A percentile compares a stretch with the other conserved stretches of the same genome.
Evolutionary conservation across 306 rosid species (phyloP).

Genomic region (Alnus rubra): DNA sequence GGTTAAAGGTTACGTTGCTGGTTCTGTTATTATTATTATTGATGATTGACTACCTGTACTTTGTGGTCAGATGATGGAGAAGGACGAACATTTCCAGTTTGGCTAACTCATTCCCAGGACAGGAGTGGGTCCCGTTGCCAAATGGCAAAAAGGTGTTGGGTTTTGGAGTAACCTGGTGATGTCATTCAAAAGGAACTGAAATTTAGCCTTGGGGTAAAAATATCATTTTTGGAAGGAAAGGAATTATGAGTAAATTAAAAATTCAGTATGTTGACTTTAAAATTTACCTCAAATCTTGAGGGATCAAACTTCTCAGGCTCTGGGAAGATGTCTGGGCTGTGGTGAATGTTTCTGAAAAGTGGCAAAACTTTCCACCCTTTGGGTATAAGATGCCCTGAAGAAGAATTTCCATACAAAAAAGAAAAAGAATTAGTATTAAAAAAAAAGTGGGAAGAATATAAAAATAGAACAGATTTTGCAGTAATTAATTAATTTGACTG

Average conservation of each 20-base stretch:
- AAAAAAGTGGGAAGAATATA: not conserved
- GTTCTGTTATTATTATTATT: not conserved
- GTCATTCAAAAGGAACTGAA: slow-evolving; percentile 7
- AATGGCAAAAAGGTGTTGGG: slow-evolving; percentile 95
- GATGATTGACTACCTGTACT: slow-evolving; percentile 69
- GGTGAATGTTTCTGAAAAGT: slow-evolving; percentile 92
- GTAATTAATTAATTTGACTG: slow-evolving; percentile 8
- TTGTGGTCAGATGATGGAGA: slow-evolving; percentile 88
- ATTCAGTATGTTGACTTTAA: not conserved
- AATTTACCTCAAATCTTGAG: slow-evolving; percentile 86
- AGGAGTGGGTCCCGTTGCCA: slow-evolving; percentile 92
- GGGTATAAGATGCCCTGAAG: slow-evolving; percentile 80
- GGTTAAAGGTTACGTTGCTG: not conserved
- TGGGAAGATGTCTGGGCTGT: slow-evolving; percentile 71
- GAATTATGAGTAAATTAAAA: no score
- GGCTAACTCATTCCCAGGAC: slow-evolving; percentile 97
- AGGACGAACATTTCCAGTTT: slow-evolving; percentile 87
- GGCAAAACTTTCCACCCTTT: slow-evolving; percentile 99
- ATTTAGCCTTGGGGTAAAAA: not conserved
- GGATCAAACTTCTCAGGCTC: slow-evolving; percentile 91
- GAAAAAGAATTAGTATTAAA: slow-evolving; percentile 20
- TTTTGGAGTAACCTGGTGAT: slow-evolving; percentile 70
- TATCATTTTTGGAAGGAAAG: no score
- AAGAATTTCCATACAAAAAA: not conserved
- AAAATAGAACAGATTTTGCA: not conserved